Percentiles rank a stretch among this genome's conserved stretches.
These are phyloP conservation scores for Populus simonii DNA, from an alignment of 345 rosid species.

Conservation along the genomic window DNA sequence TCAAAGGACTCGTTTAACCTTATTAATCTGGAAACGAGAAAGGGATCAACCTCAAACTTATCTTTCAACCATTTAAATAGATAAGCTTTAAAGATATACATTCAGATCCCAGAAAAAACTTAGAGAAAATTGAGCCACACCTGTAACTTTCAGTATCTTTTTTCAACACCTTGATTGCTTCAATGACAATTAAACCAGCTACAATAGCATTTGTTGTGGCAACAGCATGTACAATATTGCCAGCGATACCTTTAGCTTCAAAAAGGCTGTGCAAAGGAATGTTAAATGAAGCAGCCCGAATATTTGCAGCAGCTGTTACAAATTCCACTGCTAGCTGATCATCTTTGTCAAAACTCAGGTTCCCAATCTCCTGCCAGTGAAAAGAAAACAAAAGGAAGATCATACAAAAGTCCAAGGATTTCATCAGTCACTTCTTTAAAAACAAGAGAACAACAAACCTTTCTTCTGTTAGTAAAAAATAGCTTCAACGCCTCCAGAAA, in stretches of 20 bases:
- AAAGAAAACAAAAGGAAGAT: conserved; percentile 8
- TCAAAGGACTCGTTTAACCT: background rate
- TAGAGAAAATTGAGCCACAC: conserved; percentile 39
- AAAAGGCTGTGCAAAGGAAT: conserved; percentile 94
- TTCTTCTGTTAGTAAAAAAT: conserved; percentile 65
- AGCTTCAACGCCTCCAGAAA: conserved; percentile 77
- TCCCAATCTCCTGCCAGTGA: conserved; percentile 73
- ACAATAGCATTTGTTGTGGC: conserved; percentile 95
- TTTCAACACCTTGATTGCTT: conserved; percentile 89
- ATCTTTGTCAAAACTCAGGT: conserved; percentile 92
- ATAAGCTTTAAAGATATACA: background rate
- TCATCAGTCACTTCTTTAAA: conserved; percentile 9
- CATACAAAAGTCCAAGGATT: background rate
- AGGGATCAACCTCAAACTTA: conserved; percentile 1
- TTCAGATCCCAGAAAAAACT: background rate
- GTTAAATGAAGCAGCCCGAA: conserved; percentile 89
- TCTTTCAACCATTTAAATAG: background rate
- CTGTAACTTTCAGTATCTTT: conserved; percentile 64
- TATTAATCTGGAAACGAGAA: background rate
- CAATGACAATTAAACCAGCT: conserved; percentile 95
- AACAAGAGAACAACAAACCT: conserved; percentile 44
- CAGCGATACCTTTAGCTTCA: conserved; percentile 99
- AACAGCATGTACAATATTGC: conserved; percentile 96
- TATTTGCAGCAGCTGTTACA: conserved; percentile 98
- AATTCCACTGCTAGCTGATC: conserved; percentile 97